phyloP scores from a whole-genome alignment of 2,329 filamentous ascomycete genomes.

The Chaetomium globosum region DNA sequence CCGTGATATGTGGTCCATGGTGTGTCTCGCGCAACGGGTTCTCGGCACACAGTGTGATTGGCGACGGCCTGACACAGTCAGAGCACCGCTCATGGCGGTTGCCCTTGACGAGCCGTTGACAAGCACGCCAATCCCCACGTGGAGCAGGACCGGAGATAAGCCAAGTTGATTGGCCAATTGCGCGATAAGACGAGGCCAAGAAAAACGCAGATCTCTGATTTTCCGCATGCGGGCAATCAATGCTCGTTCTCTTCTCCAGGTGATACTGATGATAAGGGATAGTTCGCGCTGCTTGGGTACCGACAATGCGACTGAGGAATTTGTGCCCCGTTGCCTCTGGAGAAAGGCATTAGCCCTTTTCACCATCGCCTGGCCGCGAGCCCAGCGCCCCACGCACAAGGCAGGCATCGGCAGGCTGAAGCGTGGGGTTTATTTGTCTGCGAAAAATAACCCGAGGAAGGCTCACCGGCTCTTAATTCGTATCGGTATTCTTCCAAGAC shows the following conservation, averaged over 20 bases:
- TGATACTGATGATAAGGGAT: conserved; percentile 3
- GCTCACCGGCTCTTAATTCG: background rate
- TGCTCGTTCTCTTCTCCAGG: background rate
- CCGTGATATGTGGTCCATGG: background rate
- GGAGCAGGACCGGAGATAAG: conserved; percentile 18
- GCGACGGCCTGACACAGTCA: background rate
- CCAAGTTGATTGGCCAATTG: conserved; percentile 25
- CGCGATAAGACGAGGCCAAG: background rate
- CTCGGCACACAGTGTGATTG: conserved; percentile 1
- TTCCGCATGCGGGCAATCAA: conserved; percentile 4
- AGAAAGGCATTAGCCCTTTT: conserved; percentile 4
- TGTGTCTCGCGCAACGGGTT: background rate
- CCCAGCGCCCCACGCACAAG: background rate
- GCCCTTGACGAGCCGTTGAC: conserved; percentile 19
- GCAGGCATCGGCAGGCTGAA: conserved; percentile 2
- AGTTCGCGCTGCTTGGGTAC: background rate
- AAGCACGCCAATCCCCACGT: conserved; percentile 26
- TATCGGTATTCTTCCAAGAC: background rate
- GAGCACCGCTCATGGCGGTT: background rate
- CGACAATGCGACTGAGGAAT: background rate
- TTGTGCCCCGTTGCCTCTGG: background rate
- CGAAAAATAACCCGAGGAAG: background rate
- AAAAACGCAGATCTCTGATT: conserved; percentile 12
- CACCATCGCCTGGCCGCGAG: background rate
- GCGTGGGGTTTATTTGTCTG: conserved; percentile 15